phyloP scores from a whole-genome alignment of 2,329 filamentous ascomycete species.

The Basipetospora chlamydospora region DNA sequence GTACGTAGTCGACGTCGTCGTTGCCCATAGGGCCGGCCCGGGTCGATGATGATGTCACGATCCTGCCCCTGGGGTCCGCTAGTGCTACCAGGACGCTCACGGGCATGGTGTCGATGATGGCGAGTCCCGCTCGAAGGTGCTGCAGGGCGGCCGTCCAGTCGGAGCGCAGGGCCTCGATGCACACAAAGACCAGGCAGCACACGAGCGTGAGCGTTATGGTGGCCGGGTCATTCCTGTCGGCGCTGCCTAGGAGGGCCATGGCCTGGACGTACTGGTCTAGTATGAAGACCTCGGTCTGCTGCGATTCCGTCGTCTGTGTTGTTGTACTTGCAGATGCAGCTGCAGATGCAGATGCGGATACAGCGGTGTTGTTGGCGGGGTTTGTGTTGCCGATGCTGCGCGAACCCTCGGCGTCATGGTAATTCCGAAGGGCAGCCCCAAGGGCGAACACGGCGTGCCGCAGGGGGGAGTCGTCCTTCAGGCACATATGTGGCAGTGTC shows the following conservation, averaged over 20 bases:
- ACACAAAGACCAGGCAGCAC: constrained; percentile 18
- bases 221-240: constrained; percentile 2
- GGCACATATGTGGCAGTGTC: constrained; percentile 9
- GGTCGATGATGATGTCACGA: too few species aligned
- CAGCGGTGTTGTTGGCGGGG: constrained; percentile 6
- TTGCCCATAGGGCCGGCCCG: neutral
- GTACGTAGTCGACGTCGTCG: constrained; percentile 11
- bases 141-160: constrained; percentile 13
- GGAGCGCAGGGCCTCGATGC: constrained; percentile 15
- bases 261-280: constrained; percentile 24
- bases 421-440: constrained; percentile 16
- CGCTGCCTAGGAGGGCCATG: constrained; percentile 17
- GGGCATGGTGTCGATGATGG: constrained; percentile 16
- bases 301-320: too few species aligned
- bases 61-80: constrained; percentile 1
- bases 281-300: constrained; percentile 17
- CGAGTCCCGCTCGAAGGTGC: constrained; percentile 17
- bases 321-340: too few species aligned
- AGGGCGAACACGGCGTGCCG: constrained; percentile 19
- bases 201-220: constrained; percentile 14
- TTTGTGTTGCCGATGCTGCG: constrained; percentile 6
- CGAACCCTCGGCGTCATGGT: constrained; percentile 11
- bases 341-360: too few species aligned
- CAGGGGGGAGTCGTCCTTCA: constrained; percentile 9
- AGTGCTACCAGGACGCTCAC: constrained; percentile 8